Percentiles rank a stretch among this genome's conserved stretches.
phyloP scores from a whole-genome alignment of 2,329 filamentous ascomycete genomes.

The Polytolypa hystricis region DNA sequence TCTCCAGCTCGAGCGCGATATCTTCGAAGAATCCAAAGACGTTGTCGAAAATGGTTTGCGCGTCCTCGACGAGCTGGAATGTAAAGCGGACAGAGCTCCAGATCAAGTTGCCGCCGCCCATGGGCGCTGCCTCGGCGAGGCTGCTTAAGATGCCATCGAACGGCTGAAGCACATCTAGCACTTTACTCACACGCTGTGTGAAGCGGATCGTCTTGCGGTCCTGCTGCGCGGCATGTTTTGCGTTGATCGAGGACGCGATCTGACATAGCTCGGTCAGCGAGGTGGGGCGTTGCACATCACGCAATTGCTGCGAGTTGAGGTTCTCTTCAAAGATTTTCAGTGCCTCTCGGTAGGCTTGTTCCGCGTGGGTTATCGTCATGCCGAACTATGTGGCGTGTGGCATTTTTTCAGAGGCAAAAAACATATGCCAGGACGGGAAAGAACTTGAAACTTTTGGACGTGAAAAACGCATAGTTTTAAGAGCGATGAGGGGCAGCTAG shows the following conservation, averaged over 20 bases:
- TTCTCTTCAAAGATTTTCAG: constrained; percentile 5
- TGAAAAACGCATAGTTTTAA: too few species aligned
- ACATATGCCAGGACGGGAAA: too few species aligned
- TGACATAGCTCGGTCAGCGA: constrained; percentile 2
- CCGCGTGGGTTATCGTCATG: constrained; percentile 3
- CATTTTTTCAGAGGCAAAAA: too few species aligned
- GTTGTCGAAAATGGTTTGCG: constrained; percentile 4
- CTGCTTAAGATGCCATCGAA: constrained; percentile 4
- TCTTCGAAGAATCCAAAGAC: constrained; percentile 7
- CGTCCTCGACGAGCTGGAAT: constrained; percentile 4
- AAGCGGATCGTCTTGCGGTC: constrained; percentile 18
- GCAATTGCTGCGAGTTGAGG: constrained; percentile 4
- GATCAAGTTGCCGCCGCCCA: constrained; percentile 4
- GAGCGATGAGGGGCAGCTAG: too few species aligned
- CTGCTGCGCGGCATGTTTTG: constrained; percentile 19
- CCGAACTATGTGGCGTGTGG: background rate
- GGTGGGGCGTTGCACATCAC: constrained; percentile 5
- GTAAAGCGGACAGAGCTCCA: constrained; percentile 5
- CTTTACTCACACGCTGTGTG: background rate
- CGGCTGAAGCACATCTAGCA: constrained; percentile 1
- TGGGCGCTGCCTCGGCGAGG: background rate
- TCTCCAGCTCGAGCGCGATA: constrained; percentile 3
- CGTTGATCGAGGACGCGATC: constrained; percentile 9
- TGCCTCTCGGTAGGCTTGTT: constrained; percentile 4
- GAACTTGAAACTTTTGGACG: too few species aligned